Evolutionary conservation across 257 asterid genomes (phyloP), one percentile per base, ranked within the genome.

Genomic region (Fraxinus pennsylvanica): DNA sequence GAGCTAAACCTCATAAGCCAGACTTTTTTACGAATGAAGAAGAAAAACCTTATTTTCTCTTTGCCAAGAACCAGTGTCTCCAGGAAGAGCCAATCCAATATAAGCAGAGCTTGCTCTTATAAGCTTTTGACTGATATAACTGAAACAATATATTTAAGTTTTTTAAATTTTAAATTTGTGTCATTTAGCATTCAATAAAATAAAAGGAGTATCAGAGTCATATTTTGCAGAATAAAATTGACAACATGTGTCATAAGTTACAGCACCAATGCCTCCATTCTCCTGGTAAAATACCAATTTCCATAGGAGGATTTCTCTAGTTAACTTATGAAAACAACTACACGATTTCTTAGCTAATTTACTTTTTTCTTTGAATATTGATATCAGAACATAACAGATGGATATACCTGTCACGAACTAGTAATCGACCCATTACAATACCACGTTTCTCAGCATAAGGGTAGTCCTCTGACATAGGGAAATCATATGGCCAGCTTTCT

Each of bases 61-160:
- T 87, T 94, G 99, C 97, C 97, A 92, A 1, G 97, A 94, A 85
- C 97, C 99, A 19, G 80, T 73, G 21, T 91, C 90, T 30, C 97
- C 97, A 0, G 95, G 91, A 1, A 83, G 80, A 77, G 97, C 99
- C 38, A 94, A 81, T 32, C 99, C 99, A 32, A 94, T 78, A 66
- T 67, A 87, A 66, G 97, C 97, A 13, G 88, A 85, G 66, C 54
- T 84, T 70, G 95, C 95, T n/a, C 76, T 74, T 10, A 94, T 87
- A 50, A 88, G 87, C 22, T 82, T 74, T 30, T 87, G 77, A 71
- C 41, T 87, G 3, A 87, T 83, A 78, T 81, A 88, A 22, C 96
- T 92, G 87, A 2, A 81, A 57, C 30, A 50, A 80, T 15, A 17
- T 4, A 54, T 50, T n/a, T 38, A 21, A 39, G 10, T 9, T 15